Base-by-base conservation (phyloP, 176 grass and related monocot genomes). In the Avena eriantha region DNA sequence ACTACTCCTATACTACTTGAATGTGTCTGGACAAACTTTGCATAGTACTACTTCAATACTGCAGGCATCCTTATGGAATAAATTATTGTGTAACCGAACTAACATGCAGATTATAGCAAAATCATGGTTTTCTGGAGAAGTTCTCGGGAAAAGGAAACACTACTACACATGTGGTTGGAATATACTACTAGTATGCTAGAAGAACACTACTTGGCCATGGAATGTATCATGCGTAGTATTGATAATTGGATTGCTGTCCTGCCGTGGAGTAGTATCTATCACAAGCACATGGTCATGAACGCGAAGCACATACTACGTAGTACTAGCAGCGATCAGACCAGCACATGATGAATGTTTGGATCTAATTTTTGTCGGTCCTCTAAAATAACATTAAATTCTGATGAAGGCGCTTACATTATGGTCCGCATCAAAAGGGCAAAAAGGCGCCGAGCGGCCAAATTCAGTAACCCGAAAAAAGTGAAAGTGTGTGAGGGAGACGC, bases 381-480 rank as follows among this genome's bases (percentile, higher is more conserved):
- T 3, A 17, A 34, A 21, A 19, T 3, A 53, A 29, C 47, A 51
- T 16, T 76, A 18, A 33, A 34, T 10, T 76, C 49, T 76, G 73
- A 41, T 8, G 14, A 72, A 10, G 19, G 1, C 21, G 3, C 12
- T 72, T 31, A 1, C 48, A 53, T 76, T 48, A 76, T 76, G 73
- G 73, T 51, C 24, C 54, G 73, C 73, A 76, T 76, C 24, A 55
- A 76, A 76, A 76, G 73, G 73, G 26, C 3, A 76, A 26, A 76
- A 76, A 54, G 73, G 26, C 16, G 54, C 16, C 16, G 16, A 10
- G 7, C 16, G 73, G 19, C 33, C 5, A 4, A 78, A 8, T 41
- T 22, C 33, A 78, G 8, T 41, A 78, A 59, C 53, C 18, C 29
- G 10, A 21, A 3, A 11, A 77, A 60, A 31, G 73, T 29, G 73